Evolutionary conservation across 768 basidiomycete species (phyloP).

Genomic region (Amanita pallidorosea): DNA sequence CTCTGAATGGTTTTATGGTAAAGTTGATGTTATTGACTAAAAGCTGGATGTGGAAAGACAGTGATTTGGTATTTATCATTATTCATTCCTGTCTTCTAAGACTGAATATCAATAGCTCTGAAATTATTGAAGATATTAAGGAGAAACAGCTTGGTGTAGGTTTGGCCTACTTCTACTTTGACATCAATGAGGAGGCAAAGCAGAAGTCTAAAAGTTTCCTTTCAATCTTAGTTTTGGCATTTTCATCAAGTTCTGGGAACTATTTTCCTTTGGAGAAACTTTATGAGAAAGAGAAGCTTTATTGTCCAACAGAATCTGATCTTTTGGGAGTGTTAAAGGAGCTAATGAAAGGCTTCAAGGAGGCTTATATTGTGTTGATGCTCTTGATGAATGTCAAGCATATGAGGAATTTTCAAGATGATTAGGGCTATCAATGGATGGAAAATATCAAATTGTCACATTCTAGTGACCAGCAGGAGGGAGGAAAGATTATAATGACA

Average conservation of each 20-base stretch:
- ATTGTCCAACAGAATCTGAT: neutral
- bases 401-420: neutral
- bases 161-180: slow-evolving; percentile 1
- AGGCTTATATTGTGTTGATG: neutral
- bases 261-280: neutral
- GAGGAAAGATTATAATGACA: neutral
- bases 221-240: no score
- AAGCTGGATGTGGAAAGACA: neutral
- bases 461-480: neutral
- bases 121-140: neutral
- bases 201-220: neutral
- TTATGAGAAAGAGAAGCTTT: neutral
- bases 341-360: neutral
- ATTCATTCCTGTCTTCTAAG: neutral
- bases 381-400: neutral
- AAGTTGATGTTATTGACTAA: neutral
- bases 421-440: neutral
- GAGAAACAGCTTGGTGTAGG: neutral
- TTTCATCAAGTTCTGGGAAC: neutral
- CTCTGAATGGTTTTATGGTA: neutral
- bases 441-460: neutral
- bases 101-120: neutral
- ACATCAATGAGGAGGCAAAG: neutral
- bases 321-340: neutral
- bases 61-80: neutral